A percentile compares a stretch with the other conserved stretches of the same genome.
These are phyloP conservation scores for Triticum aestivum DNA, from an alignment of 176 grass and related monocot genomes.

Conservation along the genomic window IWGSC_CS_RefSeq_v2.1 NC_057802.1:126786006-126786505, in stretches of 20 bases:
- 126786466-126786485: conserved; percentile 83
- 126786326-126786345: conserved; percentile 92
- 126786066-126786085: conserved; percentile 75
- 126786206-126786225: conserved; percentile 75
- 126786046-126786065: not conserved
- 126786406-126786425: conserved; percentile 73
- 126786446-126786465: conserved; percentile 94
- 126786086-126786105: conserved; percentile 31
- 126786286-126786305: conserved; percentile 92
- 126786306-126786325: conserved; percentile 97
- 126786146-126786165: conserved; percentile 89
- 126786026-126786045: not conserved
- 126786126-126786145: conserved; percentile 95
- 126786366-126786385: conserved; percentile 85
- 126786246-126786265: conserved; percentile 67
- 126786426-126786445: conserved; percentile 92
- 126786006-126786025: not conserved
- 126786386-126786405: conserved; percentile 55
- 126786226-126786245: conserved; percentile 78
- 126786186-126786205: conserved; percentile 91
- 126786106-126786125: conserved; percentile 65
- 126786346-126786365: conserved; percentile 75
- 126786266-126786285: conserved; percentile 9
- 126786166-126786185: conserved; percentile 76
- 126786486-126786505: conserved; percentile 78